phyloP scores from a whole-genome alignment of 148 eudicot genomes.

The Nyssa sinensis region DNA sequence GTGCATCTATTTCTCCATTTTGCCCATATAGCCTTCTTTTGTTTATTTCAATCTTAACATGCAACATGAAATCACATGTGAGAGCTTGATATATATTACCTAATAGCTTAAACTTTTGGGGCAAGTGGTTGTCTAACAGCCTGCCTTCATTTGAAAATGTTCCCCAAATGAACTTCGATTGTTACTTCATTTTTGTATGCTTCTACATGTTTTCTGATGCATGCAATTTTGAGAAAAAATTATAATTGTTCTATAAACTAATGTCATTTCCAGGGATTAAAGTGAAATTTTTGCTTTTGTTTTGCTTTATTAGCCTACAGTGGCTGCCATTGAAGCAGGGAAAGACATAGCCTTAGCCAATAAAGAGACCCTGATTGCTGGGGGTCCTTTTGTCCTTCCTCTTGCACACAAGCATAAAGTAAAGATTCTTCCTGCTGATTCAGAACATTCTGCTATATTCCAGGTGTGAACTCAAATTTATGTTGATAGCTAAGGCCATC shows the following conservation, averaged over 20 bases:
- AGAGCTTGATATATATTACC: too few relatives aligned
- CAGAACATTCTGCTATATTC: constrained; percentile 98
- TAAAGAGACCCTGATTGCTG: constrained; percentile 97
- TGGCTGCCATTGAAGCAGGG: constrained; percentile 98
- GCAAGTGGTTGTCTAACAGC: too few relatives aligned
- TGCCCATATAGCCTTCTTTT: too few relatives aligned
- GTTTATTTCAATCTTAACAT: too few relatives aligned
- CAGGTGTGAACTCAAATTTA: constrained; percentile 47
- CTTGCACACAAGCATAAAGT: constrained; percentile 95
- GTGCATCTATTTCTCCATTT: too few relatives aligned
- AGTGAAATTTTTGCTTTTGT: constrained; percentile 13
- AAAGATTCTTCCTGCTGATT: constrained; percentile 99
- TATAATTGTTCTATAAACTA: background rate
- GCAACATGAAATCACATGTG: too few relatives aligned
- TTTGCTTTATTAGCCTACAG: constrained; percentile 69
- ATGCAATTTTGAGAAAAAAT: background rate
- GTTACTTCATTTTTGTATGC: background rate
- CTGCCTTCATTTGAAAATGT: background rate
- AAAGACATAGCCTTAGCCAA: constrained; percentile 97
- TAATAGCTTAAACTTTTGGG: too few relatives aligned
- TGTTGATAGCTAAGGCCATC: background rate
- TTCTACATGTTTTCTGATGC: background rate
- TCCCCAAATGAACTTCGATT: background rate
- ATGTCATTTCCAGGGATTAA: too few relatives aligned
- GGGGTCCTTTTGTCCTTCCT: constrained; percentile 99